Evolutionary conservation across 2,329 filamentous ascomycete genomes (phyloP), one percentile per base, ranked within the genome.

Genomic region (Diaporthe humulicola): DNA sequence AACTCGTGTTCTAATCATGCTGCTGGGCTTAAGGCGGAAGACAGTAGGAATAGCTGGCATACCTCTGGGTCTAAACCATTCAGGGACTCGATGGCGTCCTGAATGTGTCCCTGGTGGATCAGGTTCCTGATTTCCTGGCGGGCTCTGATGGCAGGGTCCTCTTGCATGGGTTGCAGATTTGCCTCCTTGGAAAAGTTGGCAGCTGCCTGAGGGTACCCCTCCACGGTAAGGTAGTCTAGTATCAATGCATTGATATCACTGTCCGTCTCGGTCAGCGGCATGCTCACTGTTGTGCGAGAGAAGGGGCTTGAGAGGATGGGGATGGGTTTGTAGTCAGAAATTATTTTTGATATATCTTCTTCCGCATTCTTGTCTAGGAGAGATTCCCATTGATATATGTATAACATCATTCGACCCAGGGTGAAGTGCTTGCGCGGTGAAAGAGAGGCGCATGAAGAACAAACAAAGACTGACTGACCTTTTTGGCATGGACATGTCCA

Each of bases 351-450:
- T 76, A 87, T 88, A 69, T 69, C 64, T 85, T 92, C 95, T 92
- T 99, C 97, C 93, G 94, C 97, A 99, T 90, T 86, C 86, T 88
- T 91, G 89, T 90, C 94, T 98, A 95, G 94, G 97, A 99, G 97
- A 99, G 97, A 99, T 99, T 99, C 97, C 97, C 97, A 99, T 98
- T 97, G 93, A 94, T 93, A 92, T 89, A 87, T 87, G 86, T 89
- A 88, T 73, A 94, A 97, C 96, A 98, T 98, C 88, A 91, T 88
- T 80, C 87, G 80, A 81, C 83, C 79, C 81, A 45, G 58, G 56
- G 28, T 81, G 80, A 78, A 80, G 76, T 77, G 73, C 40, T 22
- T 73, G 48, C 66, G 33, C 14, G 36, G 61, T 72, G 42, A 69
- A 72, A 81, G 61, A 57, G 71, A 73, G 57, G 60, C 52, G 28